Base-by-base conservation (phyloP, 768 basidiomycete species). In the Mycena polygramma region DNA sequence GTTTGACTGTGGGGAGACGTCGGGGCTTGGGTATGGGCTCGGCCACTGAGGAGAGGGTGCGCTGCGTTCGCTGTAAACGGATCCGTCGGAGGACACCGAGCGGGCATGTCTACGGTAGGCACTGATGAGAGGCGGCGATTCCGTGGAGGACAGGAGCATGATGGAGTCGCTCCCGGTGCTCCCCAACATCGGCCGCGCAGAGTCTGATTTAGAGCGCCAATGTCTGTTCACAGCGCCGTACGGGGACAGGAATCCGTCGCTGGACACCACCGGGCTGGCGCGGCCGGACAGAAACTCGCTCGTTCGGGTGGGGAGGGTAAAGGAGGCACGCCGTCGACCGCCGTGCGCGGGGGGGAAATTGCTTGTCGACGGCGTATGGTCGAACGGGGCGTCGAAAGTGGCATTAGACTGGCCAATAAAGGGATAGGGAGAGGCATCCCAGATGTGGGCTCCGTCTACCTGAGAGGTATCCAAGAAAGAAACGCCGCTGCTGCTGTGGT, bases 1-100 rank as follows among this genome's bases (percentile, higher is more conserved):
- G 8, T 83, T 78, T 1, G 84, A 83, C 36, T 88, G 83, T 22
- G 92, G 92, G 65, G 88, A 90, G 9, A 90, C 90, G 43, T 88
- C 88, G 14, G 92, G 92, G 57, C 88, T 89, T 0, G 91, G 91
- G 76, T 91, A 93, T 2, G 89, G 92, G 63, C 86, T 90, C 13
- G 19, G 19, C 45, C 24, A 54, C 7, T 54, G 52, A 19, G 52
- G 19, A 1, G 45, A 54, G 52, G n/a, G 7, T 7, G 15, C 22
- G 52, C 30, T 35, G 51, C 7, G 11, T 10, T 30, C 51, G 51
- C 24, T 52, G 26, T 26, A 52, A 4, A 14, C 26, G 30, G 52
- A 54, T 4, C 26, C 52, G 17, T 35, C 52, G 13, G 52, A 54
- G 26, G 30, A 19, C 6, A 15, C 30, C 6, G 24, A 7, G 14